A percentile compares a stretch with the other conserved stretches of the same genome.
Evolutionary conservation across 352 stramenopile genomes (phyloP).

Genomic region (Phytophthora megakarya): DNA sequence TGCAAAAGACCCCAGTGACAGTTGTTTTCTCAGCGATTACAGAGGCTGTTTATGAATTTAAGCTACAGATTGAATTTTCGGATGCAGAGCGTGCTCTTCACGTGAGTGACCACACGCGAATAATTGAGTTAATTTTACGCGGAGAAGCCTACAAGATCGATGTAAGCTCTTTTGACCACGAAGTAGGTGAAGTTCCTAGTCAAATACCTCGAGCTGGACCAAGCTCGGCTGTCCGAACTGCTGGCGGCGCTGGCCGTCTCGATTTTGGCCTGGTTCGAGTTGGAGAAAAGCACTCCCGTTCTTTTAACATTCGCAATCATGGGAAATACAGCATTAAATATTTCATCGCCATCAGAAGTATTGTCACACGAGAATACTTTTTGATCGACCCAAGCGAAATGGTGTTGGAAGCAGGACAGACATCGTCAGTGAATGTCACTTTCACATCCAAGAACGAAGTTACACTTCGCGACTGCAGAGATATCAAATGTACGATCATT

Average conservation of each 20-base stretch:
- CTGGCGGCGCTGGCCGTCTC: slow-evolving; percentile 63
- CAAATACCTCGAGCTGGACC: slow-evolving; percentile 3
- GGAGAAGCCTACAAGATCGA: slow-evolving; percentile 94
- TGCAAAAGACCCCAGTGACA: slow-evolving; percentile 63
- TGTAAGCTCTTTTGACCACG: slow-evolving; percentile 79
- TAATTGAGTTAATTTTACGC: slow-evolving; percentile 44
- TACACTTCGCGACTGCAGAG: slow-evolving; percentile 88
- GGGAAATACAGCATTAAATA: slow-evolving; percentile 96
- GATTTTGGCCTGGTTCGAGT: slow-evolving; percentile 95
- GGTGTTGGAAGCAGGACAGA: slow-evolving; percentile 74
- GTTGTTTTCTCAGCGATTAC: slow-evolving; percentile 75
- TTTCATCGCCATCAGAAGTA: slow-evolving; percentile 62
- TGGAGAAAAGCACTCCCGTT: slow-evolving; percentile 77
- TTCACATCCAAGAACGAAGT: slow-evolving; percentile 87
- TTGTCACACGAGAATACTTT: slow-evolving; percentile 70
- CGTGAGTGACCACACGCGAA: slow-evolving; percentile 41
- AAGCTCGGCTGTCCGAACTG: neutral
- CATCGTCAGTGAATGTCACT: slow-evolving; percentile 69
- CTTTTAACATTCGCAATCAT: slow-evolving; percentile 89
- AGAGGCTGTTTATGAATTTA: slow-evolving; percentile 69
- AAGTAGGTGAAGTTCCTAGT: slow-evolving; percentile 13
- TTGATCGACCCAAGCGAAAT: slow-evolving; percentile 80
- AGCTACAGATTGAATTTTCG: slow-evolving; percentile 79
- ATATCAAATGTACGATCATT: slow-evolving; percentile 92
- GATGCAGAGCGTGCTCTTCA: slow-evolving; percentile 76